Evolutionary conservation across 139 green algal genomes (phyloP).

Genomic region (Chlorella sp.): DNA sequence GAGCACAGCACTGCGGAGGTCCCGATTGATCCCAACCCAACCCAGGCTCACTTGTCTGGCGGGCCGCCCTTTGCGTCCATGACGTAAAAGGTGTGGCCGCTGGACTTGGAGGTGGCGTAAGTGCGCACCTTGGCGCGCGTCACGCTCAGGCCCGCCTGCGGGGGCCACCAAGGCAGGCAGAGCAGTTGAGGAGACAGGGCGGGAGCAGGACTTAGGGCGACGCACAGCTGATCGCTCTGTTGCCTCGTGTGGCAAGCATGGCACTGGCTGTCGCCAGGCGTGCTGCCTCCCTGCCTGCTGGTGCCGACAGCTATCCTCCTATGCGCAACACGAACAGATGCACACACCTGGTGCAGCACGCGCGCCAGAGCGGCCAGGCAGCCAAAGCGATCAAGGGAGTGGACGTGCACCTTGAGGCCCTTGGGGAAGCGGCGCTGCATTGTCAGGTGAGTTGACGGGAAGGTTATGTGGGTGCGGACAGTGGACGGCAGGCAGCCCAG

Average conservation of each 20-base stretch:
- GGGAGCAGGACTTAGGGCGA: neutral
- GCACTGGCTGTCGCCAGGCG: no score
- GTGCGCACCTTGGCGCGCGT: constrained; percentile 68
- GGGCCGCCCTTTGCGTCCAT: constrained; percentile 46
- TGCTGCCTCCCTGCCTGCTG: neutral
- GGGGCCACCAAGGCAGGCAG: no score
- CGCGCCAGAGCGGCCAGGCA: constrained; percentile 54
- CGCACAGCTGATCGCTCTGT: no score
- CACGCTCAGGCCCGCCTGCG: constrained; percentile 46
- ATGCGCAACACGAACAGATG: no score
- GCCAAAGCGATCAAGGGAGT: constrained; percentile 58
- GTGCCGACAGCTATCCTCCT: no score
- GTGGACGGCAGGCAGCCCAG: no score
- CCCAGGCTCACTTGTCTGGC: constrained; percentile 30
- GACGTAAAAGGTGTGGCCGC: constrained; percentile 69
- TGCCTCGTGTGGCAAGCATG: no score
- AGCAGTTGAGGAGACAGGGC: no score
- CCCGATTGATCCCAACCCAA: no score
- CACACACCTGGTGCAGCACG: constrained; percentile 43
- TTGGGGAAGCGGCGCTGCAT: constrained; percentile 47
- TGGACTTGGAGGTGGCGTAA: constrained; percentile 47
- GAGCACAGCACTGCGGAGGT: neutral
- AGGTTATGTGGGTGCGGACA: neutral
- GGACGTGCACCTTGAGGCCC: constrained; percentile 68
- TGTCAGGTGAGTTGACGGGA: no score